Base-by-base conservation (phyloP, 1,139 yeast genomes). In the Geotrichum klebahnii region DNA sequence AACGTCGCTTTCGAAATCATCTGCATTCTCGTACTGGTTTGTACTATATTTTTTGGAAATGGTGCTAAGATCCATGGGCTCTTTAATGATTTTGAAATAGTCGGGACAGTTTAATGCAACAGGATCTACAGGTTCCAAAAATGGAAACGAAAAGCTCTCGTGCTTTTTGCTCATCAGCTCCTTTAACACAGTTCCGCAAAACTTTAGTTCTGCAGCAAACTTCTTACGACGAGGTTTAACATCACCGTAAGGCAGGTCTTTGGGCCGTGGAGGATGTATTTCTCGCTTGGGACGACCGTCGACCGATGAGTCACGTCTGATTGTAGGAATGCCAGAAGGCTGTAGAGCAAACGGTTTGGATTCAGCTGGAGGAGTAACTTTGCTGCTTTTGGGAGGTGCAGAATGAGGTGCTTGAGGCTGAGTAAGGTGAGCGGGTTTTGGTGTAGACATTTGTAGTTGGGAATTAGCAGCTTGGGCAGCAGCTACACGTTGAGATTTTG, bases 11-110 rank as follows among this genome's bases (percentile, higher is more conserved):
- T 85, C 96, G 64, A 92, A 89, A 55, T 87, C 90, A 53, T 86
- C 95, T 10, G 90, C 94, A 54, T 82, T 82, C 65, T 86, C 94
- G 66, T 92, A 92, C 61, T 85, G 86, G 68, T 90, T 89, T 66
- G 87, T 87, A 55, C 82, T 80, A 59, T 88, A 74, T 67, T 89
- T 92, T 48, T 81, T 76, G 61, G 82, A 84, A 53, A 92, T 78
- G 0, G 97, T 89, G 39, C 94, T 81, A 60, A 92, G 75, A 69
- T 92, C 99, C 98, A 92, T 94, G 53, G 99, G 98, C 59, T 81
- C 79, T 67, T 87, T 88, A 53, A 92, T 82, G 53, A 88, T 73
- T 58, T 90, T 92, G 61, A 78, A 77, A 68, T 94, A 92, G 46
- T 89, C 82, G 31, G 98, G 98, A 59, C 95, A 84, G 63, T 88